phyloP scores from a whole-genome alignment of 192 early-diverging fungal genomes.

The Mortierella hygrophila region DNA sequence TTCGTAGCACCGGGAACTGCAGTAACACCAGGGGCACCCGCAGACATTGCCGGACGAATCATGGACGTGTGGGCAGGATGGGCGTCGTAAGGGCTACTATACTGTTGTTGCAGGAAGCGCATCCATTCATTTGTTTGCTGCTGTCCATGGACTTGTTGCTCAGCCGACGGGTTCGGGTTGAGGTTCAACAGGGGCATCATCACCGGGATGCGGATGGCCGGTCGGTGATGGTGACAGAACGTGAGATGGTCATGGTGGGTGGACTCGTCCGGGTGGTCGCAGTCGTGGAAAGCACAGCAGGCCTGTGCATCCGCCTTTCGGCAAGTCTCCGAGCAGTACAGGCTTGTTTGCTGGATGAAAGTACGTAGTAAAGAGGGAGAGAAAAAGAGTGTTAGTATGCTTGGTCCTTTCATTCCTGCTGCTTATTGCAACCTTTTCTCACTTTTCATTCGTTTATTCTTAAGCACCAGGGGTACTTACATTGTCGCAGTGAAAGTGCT shows the following conservation, averaged over 20 bases:
- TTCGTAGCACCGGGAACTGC: not conserved
- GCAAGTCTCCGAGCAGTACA: slow-evolving; percentile 49
- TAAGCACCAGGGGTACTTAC: slow-evolving; percentile 13
- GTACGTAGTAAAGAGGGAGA: not conserved
- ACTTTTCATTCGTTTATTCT: not conserved
- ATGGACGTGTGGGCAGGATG: slow-evolving; percentile 14
- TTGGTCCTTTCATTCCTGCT: not conserved
- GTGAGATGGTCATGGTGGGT: slow-evolving; percentile 40
- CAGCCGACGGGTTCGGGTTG: slow-evolving; percentile 18
- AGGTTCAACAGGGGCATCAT: slow-evolving; percentile 19
- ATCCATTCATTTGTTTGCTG: slow-evolving; percentile 33
- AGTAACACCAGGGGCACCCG: not conserved
- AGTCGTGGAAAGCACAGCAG: slow-evolving; percentile 50
- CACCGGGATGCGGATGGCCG: slow-evolving; percentile 43
- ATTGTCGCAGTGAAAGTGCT: slow-evolving; percentile 52
- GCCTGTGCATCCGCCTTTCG: slow-evolving; percentile 49
- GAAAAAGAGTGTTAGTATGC: not conserved
- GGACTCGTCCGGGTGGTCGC: slow-evolving; percentile 43
- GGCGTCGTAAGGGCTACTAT: slow-evolving; percentile 3
- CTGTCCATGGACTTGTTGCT: slow-evolving; percentile 16
- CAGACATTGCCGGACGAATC: not conserved
- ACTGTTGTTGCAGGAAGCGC: slow-evolving; percentile 40
- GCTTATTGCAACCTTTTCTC: not conserved
- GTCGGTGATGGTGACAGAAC: slow-evolving; percentile 50
- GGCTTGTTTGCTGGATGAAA: slow-evolving; percentile 36